These are phyloP conservation scores for Hyaloperonospora arabidopsidis DNA, from an alignment of 352 stramenopile genomes.

Conservation along the genomic window DNA sequence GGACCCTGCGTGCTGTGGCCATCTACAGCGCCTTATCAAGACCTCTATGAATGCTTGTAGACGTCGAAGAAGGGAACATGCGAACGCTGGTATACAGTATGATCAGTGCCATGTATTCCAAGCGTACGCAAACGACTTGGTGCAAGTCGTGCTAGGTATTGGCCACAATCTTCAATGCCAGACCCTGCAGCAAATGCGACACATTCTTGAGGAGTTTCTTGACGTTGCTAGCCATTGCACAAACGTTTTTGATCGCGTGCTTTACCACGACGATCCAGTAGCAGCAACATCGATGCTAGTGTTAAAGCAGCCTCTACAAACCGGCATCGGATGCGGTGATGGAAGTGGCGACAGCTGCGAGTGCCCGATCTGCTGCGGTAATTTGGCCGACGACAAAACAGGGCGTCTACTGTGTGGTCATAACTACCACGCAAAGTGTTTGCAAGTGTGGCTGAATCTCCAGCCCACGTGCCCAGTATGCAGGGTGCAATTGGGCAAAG, in stretches of 20 bases:
- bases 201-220: slow-evolving; percentile 49
- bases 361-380: slow-evolving; percentile 60
- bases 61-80: slow-evolving; percentile 14
- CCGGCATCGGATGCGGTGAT: slow-evolving; percentile 9
- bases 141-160: slow-evolving; percentile 28
- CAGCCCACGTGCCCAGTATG: slow-evolving; percentile 71
- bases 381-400: slow-evolving; percentile 39
- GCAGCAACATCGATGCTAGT: slow-evolving; percentile 5
- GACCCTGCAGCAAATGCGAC: slow-evolving; percentile 25
- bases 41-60: slow-evolving; percentile 10
- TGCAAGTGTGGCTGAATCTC: slow-evolving; percentile 60
- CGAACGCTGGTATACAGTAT: slow-evolving; percentile 32
- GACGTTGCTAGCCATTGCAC: slow-evolving; percentile 30
- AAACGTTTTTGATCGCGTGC: slow-evolving; percentile 24
- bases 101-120: slow-evolving; percentile 45
- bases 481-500: slow-evolving; percentile 19
- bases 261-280: slow-evolving; percentile 18
- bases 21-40: slow-evolving; percentile 46
- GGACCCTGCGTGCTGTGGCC: slow-evolving; percentile 42
- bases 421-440: slow-evolving; percentile 55
- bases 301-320: slow-evolving; percentile 6
- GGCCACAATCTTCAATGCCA: slow-evolving; percentile 36
- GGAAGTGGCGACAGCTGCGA: slow-evolving; percentile 36
- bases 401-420: slow-evolving; percentile 52
- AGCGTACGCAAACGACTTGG: slow-evolving; percentile 55